These are phyloP conservation scores for Gorgonomyces haynaldii DNA, from an alignment of 192 early-diverging fungal species.

Conservation along the genomic window DNA sequence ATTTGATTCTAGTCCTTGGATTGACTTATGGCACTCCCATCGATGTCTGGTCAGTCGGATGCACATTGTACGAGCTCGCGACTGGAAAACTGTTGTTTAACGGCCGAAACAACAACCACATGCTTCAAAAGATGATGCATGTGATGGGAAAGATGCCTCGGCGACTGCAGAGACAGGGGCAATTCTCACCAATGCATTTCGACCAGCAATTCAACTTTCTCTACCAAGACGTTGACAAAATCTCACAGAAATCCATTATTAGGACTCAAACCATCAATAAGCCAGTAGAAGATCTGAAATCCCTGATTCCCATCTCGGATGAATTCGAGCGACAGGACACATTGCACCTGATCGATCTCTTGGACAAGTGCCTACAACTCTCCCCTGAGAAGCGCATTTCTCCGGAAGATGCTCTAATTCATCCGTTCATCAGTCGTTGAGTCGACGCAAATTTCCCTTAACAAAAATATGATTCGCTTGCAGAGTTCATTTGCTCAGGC, in stretches of 20 bases:
- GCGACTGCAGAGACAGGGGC: slow-evolving; percentile 71
- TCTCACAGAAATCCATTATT: slow-evolving; percentile 42
- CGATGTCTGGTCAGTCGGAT: slow-evolving; percentile 94
- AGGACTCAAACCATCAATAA: slow-evolving; percentile 53
- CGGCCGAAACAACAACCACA: slow-evolving; percentile 89
- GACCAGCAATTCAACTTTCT: slow-evolving; percentile 64
- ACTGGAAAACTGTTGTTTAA: slow-evolving; percentile 94
- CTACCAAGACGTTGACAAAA: slow-evolving; percentile 43
- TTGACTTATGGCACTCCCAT: slow-evolving; percentile 74
- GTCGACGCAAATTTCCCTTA: neutral
- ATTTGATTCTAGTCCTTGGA: slow-evolving; percentile 55
- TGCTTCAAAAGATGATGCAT: slow-evolving; percentile 91
- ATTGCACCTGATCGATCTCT: slow-evolving; percentile 63
- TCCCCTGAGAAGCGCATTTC: slow-evolving; percentile 84
- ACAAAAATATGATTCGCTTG: too few species aligned
- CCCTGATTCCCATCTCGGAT: slow-evolving; percentile 45
- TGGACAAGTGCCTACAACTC: slow-evolving; percentile 72
- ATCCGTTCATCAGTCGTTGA: slow-evolving; percentile 57
- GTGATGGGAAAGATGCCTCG: slow-evolving; percentile 77
- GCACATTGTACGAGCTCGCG: slow-evolving; percentile 88
- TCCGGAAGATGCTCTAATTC: slow-evolving; percentile 70
- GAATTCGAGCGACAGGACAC: slow-evolving; percentile 52
- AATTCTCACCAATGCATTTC: slow-evolving; percentile 79
- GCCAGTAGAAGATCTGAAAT: slow-evolving; percentile 62
- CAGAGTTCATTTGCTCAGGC: too few species aligned